Percentiles rank a stretch among this genome's conserved stretches.
These are phyloP conservation scores for Ascocoryne sarcoides DNA, from an alignment of 2,329 filamentous ascomycete genomes.

Conservation along the genomic window DNA sequence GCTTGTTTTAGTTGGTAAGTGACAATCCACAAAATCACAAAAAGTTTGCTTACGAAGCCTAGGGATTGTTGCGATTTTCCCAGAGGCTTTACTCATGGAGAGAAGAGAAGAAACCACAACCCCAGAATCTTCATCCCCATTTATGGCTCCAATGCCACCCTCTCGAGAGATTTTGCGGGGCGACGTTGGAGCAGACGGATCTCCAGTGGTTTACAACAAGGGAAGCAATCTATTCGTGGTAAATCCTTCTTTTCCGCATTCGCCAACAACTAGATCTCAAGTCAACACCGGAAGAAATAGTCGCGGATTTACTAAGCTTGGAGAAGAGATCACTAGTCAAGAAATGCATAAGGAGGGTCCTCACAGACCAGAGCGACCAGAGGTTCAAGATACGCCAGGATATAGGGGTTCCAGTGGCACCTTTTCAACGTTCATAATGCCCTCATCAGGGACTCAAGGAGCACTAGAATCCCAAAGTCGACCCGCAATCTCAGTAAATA, in stretches of 20 bases:
- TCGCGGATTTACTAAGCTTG: constrained; percentile 20
- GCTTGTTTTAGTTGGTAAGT: constrained; percentile 25
- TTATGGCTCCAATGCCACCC: constrained; percentile 18
- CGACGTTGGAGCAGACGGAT: constrained; percentile 16
- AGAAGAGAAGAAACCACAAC: constrained; percentile 17
- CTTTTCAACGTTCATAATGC: constrained; percentile 16
- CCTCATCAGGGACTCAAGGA: constrained; percentile 9
- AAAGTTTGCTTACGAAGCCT: constrained; percentile 4
- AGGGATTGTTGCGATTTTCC: constrained; percentile 24
- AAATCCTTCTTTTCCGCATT: constrained; percentile 24
- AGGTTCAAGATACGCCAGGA: constrained; percentile 14
- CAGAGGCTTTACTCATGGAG: constrained; percentile 16
- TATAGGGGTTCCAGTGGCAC: constrained; percentile 23
- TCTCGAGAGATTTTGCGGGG: constrained; percentile 19
- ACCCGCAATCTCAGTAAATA: constrained; percentile 2
- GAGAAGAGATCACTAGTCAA: constrained; percentile 10
- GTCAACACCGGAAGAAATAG: constrained; percentile 13
- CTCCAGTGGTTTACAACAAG: constrained; percentile 19
- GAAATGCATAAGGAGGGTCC: constrained; percentile 3
- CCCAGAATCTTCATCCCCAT: constrained; percentile 27
- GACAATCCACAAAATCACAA: background rate
- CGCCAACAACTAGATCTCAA: constrained; percentile 17
- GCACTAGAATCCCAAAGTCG: constrained; percentile 15
- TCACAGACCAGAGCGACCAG: background rate
- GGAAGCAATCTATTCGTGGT: constrained; percentile 25